Base-by-base conservation (phyloP, 306 rosid species). In the Lotus japonicus region DNA sequence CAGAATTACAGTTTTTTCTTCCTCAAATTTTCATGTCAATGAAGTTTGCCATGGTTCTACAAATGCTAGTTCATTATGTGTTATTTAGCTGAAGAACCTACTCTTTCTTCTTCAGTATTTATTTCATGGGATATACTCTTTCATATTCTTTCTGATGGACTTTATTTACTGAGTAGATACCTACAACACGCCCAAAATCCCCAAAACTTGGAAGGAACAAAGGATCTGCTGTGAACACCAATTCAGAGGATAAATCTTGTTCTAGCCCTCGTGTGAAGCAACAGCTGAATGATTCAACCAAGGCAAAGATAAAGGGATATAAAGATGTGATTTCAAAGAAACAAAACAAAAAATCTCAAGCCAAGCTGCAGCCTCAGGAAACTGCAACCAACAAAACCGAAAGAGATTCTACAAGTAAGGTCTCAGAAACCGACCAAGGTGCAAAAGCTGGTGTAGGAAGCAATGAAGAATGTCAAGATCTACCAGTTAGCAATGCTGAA, bases 121-220 rank as follows among this genome's bases (percentile, higher is more conserved):
- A 72, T 72, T 36, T 55, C 38, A 17, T 66, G 73, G 26, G 45
- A 28, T 50, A 57, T 31, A 10, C 57, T 11, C 44, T 46, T 58
- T 9, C 7, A 35, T 23, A 9, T 31, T 60, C 65, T 15, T 19
- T 53, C 11, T 69, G 15, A 60, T 50, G 75, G 16, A 16, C 39
- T 68, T 49, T 62, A 26, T 83, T 41, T 38, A 17, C 50, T 28
- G 42, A 75, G 10, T 45, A 94, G 99, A 88, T 90, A 69, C 99
- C 99, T 2, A 94, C 86, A 19, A 90, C 97, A 10, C 89, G 97
- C 7, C 73, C 99, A 28, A 90, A n/a, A 81, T 94, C 99, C 38
- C 99, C 99, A 5, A 94, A 88, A 86, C 92, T 94, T 5, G 97
- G 99, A 77, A 83, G 99, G 78, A 17, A 73, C 76, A 90, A 90